These are phyloP conservation scores for Scheffersomyces titani DNA, from an alignment of 1,139 yeast species.

Conservation along the genomic window DNA sequence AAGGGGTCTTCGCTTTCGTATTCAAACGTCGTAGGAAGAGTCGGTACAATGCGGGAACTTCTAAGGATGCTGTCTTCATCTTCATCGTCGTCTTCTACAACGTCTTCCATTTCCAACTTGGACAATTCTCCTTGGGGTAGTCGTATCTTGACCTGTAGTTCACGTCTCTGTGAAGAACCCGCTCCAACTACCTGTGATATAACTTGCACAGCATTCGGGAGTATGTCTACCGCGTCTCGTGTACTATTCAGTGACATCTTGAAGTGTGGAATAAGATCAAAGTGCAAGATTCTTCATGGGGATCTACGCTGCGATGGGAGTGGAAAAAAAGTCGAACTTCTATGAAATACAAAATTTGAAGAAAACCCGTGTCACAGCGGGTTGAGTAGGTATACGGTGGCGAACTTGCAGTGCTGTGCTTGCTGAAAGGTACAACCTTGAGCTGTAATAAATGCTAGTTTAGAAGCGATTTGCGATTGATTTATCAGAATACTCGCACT, in stretches of 20 bases:
- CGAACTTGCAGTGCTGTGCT: not conserved
- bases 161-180: not conserved
- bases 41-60: not conserved
- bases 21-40: not conserved
- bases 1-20: not conserved
- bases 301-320: not conserved
- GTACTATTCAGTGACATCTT: not conserved
- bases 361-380: not conserved
- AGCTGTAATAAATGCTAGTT: too few species aligned
- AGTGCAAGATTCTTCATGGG: not conserved
- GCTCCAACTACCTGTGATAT: not conserved
- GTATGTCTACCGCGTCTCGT: not conserved
- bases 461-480: too few species aligned
- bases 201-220: not conserved
- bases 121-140: not conserved
- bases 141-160: not conserved
- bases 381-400: not conserved
- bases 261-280: not conserved
- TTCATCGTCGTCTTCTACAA: slow-evolving; percentile 2
- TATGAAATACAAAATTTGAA: not conserved
- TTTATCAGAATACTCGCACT: not conserved
- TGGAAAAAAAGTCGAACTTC: not conserved
- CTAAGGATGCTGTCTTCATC: slow-evolving; percentile 5
- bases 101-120: not conserved
- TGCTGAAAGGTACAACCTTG: not conserved